A percentile compares a stretch with the other conserved stretches of the same genome.
Evolutionary conservation across 345 rosid species (phyloP).

Genomic region (Eucalyptus albens): DNA sequence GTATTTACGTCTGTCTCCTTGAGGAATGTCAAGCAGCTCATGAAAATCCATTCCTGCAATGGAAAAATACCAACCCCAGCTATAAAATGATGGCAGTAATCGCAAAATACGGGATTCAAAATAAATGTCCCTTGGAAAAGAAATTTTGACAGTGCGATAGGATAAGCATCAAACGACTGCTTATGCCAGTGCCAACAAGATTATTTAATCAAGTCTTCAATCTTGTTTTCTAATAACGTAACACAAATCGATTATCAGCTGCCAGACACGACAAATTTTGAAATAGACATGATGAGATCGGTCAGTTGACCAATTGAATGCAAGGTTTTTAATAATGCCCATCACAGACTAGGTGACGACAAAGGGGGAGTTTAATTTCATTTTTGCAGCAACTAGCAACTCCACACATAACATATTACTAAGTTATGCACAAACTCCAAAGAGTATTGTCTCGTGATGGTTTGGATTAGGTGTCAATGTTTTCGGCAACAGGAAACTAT

Average conservation of each 20-base stretch:
- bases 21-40: slow-evolving; percentile 83
- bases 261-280: background rate
- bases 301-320: background rate
- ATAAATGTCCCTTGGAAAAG: background rate
- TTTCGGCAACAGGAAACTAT: background rate
- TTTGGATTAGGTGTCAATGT: background rate
- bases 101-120: background rate
- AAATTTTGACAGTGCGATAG: background rate
- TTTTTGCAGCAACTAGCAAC: background rate
- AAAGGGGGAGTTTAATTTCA: background rate
- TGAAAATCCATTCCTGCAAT: slow-evolving; percentile 85
- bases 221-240: background rate
- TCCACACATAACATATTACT: background rate
- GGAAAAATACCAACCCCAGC: background rate
- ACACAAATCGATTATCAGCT: background rate
- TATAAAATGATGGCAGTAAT: background rate
- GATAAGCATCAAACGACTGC: background rate
- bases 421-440: background rate
- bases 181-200: background rate
- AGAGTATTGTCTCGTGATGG: background rate
- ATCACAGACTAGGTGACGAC: background rate
- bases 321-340: background rate
- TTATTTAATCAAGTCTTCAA: background rate
- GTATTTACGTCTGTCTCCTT: slow-evolving; percentile 89
- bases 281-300: background rate